phyloP scores from a whole-genome alignment of 768 basidiomycete species.

The Butyriboletus loyo region DNA sequence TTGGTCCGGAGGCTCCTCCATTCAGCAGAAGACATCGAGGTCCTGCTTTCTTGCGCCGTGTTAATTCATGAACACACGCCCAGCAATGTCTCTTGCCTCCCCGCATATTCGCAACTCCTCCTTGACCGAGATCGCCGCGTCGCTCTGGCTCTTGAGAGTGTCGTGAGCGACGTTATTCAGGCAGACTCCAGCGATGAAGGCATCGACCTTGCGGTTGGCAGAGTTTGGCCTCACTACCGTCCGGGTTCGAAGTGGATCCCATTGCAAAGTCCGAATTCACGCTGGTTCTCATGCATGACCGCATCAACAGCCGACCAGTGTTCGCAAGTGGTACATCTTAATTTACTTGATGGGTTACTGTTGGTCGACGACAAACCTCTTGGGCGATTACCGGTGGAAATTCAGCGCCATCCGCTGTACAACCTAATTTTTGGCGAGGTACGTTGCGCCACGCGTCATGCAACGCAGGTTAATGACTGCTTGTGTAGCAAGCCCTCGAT shows the following conservation, averaged over 20 bases:
- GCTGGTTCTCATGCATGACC: constrained; percentile 25
- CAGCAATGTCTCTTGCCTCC: not conserved
- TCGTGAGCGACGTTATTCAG: constrained; percentile 2
- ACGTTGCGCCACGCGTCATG: not conserved
- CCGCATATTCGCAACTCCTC: constrained; percentile 13
- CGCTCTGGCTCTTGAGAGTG: constrained; percentile 22
- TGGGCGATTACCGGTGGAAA: constrained; percentile 19
- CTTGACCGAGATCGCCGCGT: constrained; percentile 32
- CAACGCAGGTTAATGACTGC: not conserved
- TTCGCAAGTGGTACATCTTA: constrained; percentile 22
- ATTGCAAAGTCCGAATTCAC: constrained; percentile 8
- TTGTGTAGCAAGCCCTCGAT: constrained; percentile 17
- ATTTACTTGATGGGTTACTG: constrained; percentile 25
- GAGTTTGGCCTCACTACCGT: constrained; percentile 26
- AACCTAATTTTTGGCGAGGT: constrained; percentile 22
- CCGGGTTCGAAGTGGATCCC: constrained; percentile 19
- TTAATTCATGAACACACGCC: constrained; percentile 28
- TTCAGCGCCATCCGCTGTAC: constrained; percentile 21
- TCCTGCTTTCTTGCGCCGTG: constrained; percentile 24
- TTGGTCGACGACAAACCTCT: constrained; percentile 28
- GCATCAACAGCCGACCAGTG: not conserved
- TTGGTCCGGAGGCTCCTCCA: constrained; percentile 13
- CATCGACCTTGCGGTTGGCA: constrained; percentile 15
- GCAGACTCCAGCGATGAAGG: constrained; percentile 4
- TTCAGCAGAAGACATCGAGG: constrained; percentile 21